phyloP scores from a whole-genome alignment of 2,329 filamentous ascomycete species.

The Pestalotiopsis sp. region DNA sequence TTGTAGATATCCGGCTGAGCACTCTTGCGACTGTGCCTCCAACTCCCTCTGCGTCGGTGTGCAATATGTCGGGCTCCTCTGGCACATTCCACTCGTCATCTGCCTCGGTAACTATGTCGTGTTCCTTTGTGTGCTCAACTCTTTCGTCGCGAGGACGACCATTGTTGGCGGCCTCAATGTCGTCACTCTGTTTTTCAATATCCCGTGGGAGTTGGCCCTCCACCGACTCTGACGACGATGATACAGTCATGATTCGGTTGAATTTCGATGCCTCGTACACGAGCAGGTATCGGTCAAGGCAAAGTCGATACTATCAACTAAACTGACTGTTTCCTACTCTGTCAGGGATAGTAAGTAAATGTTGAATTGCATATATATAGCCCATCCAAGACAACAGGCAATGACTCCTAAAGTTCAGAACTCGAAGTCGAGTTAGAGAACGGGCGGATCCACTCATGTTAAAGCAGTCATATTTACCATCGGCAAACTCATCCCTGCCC shows the following conservation, averaged over 20 bases:
- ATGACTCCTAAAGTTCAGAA: neutral
- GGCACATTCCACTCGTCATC: conserved; percentile 18
- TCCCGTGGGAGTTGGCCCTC: conserved; percentile 24
- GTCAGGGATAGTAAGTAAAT: neutral
- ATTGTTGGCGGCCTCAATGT: conserved; percentile 1
- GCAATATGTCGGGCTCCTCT: conserved; percentile 24
- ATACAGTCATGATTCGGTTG: conserved; percentile 18
- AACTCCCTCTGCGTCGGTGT: conserved; percentile 24
- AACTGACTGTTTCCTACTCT: neutral
- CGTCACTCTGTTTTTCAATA: conserved; percentile 23
- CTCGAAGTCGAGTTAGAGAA: neutral
- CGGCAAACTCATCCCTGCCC: neutral
- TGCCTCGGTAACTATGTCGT: conserved; percentile 5
- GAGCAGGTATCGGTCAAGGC: neutral
- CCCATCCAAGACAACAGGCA: neutral
- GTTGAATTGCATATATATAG: neutral
- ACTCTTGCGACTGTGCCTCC: conserved; percentile 36
- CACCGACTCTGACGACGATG: conserved; percentile 21
- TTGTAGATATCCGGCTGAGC: conserved; percentile 42
- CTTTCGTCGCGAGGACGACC: neutral
- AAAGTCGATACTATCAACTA: neutral
- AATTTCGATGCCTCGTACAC: neutral
- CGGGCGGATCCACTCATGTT: neutral
- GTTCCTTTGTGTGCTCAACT: neutral
- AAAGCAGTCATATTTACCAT: neutral